Conservation (phyloP, 805 yeast genomes). For the Metschnikowia baotianmanensis region DNA sequence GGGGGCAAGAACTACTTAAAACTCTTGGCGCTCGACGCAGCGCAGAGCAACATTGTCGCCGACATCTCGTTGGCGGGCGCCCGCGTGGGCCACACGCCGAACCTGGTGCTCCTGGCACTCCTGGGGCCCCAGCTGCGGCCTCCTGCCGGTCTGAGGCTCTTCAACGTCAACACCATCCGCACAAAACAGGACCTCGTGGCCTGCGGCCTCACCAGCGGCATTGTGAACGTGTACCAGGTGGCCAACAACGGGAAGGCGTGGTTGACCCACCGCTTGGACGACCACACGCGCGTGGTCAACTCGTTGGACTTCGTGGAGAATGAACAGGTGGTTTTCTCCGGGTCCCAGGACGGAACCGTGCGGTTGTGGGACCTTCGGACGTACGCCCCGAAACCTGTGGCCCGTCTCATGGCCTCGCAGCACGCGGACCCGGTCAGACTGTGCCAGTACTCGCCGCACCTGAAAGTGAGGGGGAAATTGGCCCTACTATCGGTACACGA, state of each 20-base stretch:
- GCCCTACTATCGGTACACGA: slow-evolving; percentile 79
- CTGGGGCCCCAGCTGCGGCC: slow-evolving; percentile 13
- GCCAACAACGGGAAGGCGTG: slow-evolving; percentile 32
- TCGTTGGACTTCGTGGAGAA: slow-evolving; percentile 36
- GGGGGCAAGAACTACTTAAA: slow-evolving; percentile 44
- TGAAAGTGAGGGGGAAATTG: slow-evolving; percentile 38
- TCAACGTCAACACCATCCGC: slow-evolving; percentile 40
- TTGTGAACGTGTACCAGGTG: slow-evolving; percentile 31
- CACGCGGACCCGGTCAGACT: slow-evolving; percentile 70
- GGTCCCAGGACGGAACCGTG: slow-evolving; percentile 79
- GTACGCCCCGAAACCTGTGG: slow-evolving; percentile 43
- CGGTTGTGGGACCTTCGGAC: slow-evolving; percentile 71
- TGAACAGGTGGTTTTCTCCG: slow-evolving; percentile 38
- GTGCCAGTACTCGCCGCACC: slow-evolving; percentile 52
- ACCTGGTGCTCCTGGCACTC: too few relatives aligned
- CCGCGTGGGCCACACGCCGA: too few relatives aligned
- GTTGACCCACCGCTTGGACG: slow-evolving; percentile 29
- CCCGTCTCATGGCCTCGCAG: slow-evolving; percentile 48
- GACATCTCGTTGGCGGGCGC: slow-evolving; percentile 36
- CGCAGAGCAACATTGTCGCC: slow-evolving; percentile 31
- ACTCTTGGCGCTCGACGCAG: slow-evolving; percentile 30
- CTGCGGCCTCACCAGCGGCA: slow-evolving; percentile 40
- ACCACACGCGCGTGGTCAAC: slow-evolving; percentile 43
- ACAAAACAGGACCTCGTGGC: slow-evolving; percentile 34
- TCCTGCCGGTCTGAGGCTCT: slow-evolving; percentile 23